Base-by-base conservation (phyloP, 2,329 filamentous ascomycete genomes). In the Thelonectria discophora region DNA sequence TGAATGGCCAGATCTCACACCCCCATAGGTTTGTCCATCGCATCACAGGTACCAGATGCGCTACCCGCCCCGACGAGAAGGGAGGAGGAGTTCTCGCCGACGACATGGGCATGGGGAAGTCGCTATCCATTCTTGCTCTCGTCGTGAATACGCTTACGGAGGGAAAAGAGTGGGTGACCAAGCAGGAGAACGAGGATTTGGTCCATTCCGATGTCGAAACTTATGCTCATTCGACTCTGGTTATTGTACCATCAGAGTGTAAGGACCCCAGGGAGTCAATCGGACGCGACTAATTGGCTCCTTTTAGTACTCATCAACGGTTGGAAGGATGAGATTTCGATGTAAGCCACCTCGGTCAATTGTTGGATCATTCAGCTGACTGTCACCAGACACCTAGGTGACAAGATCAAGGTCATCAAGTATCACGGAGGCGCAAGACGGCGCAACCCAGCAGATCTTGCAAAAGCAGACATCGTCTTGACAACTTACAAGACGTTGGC, bases 61-160 rank as follows among this genome's bases (percentile, higher is more conserved):
- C 27, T 1, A 55, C 62, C 1, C 62, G 5, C 1, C 75, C 74
- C 0, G 70, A 76, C 2, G 76, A 79, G 57, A 74, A 53, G 24
- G 77, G 76, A 0, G 77, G 77, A 1, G 83, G 83, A 0, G 82
- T 88, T n/a, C 66, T 88, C 2, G 85, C 85, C 0, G 85, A 88
- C 66, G 85, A 87, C 60, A 88, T 87, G 85, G 86, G 86, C 0
- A 79, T 87, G 76, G 86, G 86, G 0, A 88, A 88, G 65, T 82
- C 85, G 0, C 74, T 86, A 7, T 82, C 82, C 2, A 80, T 83
- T 0, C 76, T 87, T 10, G 80, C 83, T 0, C 70, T 86, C 0
- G 77, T 86, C 18, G 69, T 81, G 3, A 75, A 75, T 15, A 82
- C 81, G 0, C 65, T 80, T 0, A 70, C 75, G 0, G 52, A 71